A percentile compares a stretch with the other conserved stretches of the same genome.
These are phyloP conservation scores for Ogataea minuta DNA, from an alignment of 805 yeast species.

Conservation along the genomic window DNA sequence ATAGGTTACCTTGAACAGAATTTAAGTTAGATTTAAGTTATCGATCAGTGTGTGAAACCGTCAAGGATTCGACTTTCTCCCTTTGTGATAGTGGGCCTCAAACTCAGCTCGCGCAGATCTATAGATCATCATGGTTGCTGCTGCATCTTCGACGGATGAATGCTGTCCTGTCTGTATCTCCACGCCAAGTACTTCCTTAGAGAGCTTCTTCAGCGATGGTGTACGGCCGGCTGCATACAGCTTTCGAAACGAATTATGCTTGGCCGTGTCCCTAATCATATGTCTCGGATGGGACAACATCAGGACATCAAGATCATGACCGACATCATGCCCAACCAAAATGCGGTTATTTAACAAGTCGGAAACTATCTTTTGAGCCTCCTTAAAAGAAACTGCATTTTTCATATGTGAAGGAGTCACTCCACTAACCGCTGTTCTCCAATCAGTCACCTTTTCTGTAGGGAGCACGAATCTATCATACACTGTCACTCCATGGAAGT, in stretches of 20 bases:
- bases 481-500: conserved; percentile 70
- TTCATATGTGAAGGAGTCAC: conserved; percentile 68
- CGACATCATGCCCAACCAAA: conserved; percentile 82
- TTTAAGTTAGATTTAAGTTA: too few relatives aligned
- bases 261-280: conserved; percentile 72
- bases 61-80: not conserved
- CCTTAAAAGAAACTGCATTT: conserved; percentile 61
- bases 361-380: conserved; percentile 59
- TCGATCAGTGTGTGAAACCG: too few relatives aligned
- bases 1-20: conserved; percentile 1
- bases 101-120: conserved; percentile 60
- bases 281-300: conserved; percentile 63
- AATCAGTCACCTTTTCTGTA: conserved; percentile 72
- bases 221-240: conserved; percentile 62
- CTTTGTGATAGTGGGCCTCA: conserved; percentile 37
- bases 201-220: conserved; percentile 68
- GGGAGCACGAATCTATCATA: conserved; percentile 79
- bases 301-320: conserved; percentile 72
- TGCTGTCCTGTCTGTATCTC: conserved; percentile 76
- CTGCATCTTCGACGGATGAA: conserved; percentile 89
- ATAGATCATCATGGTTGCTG: conserved; percentile 81
- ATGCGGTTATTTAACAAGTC: conserved; percentile 53
- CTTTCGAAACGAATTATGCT: conserved; percentile 54
- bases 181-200: conserved; percentile 51
- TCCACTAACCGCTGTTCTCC: conserved; percentile 94